Percentiles rank a stretch among this genome's conserved stretches.
These are phyloP conservation scores for Cystofilobasidium macerans DNA, from an alignment of 768 basidiomycete genomes.

Conservation along the genomic window DNA sequence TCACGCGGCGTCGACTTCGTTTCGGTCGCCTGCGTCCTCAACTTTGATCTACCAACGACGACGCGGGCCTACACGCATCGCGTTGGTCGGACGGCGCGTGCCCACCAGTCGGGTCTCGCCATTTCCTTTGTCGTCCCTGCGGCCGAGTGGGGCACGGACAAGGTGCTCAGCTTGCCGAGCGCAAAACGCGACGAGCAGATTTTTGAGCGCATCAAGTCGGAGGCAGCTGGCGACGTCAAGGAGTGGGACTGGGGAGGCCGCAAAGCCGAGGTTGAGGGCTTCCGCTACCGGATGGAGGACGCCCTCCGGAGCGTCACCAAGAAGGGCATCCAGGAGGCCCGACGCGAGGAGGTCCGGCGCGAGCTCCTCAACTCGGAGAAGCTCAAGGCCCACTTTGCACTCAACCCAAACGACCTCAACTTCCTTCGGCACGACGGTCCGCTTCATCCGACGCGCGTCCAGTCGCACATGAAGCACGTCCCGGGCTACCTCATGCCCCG, in stretches of 20 bases:
- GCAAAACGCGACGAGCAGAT: conserved; percentile 65
- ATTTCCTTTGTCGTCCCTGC: conserved; percentile 69
- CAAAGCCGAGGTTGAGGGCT: conserved; percentile 84
- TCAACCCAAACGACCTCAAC: conserved; percentile 86
- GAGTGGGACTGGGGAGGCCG: conserved; percentile 83
- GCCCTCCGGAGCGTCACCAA: conserved; percentile 79
- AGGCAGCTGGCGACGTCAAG: conserved; percentile 57
- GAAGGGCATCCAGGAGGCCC: conserved; percentile 74
- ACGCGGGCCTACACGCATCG: conserved; percentile 86
- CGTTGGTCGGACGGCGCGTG: conserved; percentile 90
- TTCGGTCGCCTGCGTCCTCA: conserved; percentile 91
- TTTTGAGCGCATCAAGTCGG: conserved; percentile 63
- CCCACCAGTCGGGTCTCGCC: conserved; percentile 82
- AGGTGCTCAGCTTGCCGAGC: conserved; percentile 57
- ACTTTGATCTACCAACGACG: conserved; percentile 90
- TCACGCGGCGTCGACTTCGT: conserved; percentile 94
- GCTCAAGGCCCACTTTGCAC: conserved; percentile 97
- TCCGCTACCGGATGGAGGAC: conserved; percentile 96
- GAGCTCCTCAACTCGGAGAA: conserved; percentile 94
- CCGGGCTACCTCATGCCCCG: conserved; percentile 84
- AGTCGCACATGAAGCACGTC: conserved; percentile 90
- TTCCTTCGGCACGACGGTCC: conserved; percentile 90
- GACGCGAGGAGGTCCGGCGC: conserved; percentile 81
- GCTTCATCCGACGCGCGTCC: conserved; percentile 75
- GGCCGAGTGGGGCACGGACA: conserved; percentile 38